A percentile compares a stretch with the other conserved stretches of the same genome.
Evolutionary conservation across 306 rosid genomes (phyloP).

Genomic region (Cucurbita maxima): DNA sequence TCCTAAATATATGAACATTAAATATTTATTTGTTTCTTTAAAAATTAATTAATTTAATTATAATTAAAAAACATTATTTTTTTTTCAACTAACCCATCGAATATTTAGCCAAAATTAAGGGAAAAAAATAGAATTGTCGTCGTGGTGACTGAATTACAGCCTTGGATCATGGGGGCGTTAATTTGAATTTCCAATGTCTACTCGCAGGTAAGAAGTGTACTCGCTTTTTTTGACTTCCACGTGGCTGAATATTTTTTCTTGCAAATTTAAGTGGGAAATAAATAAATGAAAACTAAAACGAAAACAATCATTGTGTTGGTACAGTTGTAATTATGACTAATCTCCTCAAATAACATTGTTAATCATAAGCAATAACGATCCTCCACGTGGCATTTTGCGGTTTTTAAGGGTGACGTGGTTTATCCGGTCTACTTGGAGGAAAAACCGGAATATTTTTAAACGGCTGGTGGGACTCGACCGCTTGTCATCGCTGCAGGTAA

Average conservation of each 20-base stretch:
- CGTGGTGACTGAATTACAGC: background rate
- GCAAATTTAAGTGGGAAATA: too few relatives aligned
- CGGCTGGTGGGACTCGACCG: background rate
- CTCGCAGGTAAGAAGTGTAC: background rate
- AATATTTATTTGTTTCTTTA: too few relatives aligned
- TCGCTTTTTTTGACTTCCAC: background rate
- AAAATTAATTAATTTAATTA: too few relatives aligned
- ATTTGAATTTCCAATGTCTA: background rate
- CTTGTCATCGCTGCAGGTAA: background rate
- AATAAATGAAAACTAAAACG: background rate
- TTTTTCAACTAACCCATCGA: background rate
- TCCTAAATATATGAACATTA: too few relatives aligned
- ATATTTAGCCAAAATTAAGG: background rate
- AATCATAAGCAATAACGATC: background rate
- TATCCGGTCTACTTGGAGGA: background rate
- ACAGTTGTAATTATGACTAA: background rate
- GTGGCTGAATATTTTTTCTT: background rate
- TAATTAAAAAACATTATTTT: background rate
- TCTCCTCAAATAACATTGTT: background rate
- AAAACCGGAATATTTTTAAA: too few relatives aligned
- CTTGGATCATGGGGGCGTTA: background rate
- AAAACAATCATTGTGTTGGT: background rate
- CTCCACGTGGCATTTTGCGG: background rate
- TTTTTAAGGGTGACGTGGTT: background rate
- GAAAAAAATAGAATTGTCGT: background rate